Evolutionary conservation across 2,329 filamentous ascomycete species (phyloP), one percentile per base, ranked within the genome.

Genomic region (Ophiostoma ips): DNA sequence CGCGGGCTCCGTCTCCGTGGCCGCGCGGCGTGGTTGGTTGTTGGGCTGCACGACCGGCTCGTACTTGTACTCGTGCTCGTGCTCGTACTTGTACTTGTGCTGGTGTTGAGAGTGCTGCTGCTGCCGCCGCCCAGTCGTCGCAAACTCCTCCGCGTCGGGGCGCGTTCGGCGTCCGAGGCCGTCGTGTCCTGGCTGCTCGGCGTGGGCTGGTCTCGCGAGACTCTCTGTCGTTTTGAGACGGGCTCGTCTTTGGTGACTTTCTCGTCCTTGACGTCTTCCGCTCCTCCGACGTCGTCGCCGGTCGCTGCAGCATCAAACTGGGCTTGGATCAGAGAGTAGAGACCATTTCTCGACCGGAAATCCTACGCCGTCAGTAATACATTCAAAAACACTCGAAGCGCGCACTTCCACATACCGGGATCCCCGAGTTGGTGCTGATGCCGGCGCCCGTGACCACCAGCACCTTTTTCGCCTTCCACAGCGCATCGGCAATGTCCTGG

Each of bases 361-460:
- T 85, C 81, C 80, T 83, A 55, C 7, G 1, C 2, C 12, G n/a
- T 33, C n/a, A 45, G 24, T 9, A 33, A 33, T 1, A 19, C 12
- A 12, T 15, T 11, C 6, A 19, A 5, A 11, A 7, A 8, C 1
- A 12, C 4, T n/a, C n/a, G n/a, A 18, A 2, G 11, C 12, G 6
- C 7, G 8, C 5, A 15, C 41, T 9, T 33, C 12, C 30, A 48
- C 73, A 59, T 68, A 85, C 82, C 47, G 82, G 82, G 60, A 86
- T 86, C 50, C 83, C 83, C 55, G 80, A 84, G 61, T 84, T 86
- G 47, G 83, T 86, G 60, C 80, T 84, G 60, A 86, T 86, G 48
- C 82, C 82, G 46, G 82, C 82, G 46, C 83, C 82, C 0, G 83
- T 86, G 31, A 86, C 70, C 18, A 86, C 76, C 9, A 86, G 72